Base-by-base conservation (phyloP, 345 rosid genomes). In the Aquilaria sinensis region DNA sequence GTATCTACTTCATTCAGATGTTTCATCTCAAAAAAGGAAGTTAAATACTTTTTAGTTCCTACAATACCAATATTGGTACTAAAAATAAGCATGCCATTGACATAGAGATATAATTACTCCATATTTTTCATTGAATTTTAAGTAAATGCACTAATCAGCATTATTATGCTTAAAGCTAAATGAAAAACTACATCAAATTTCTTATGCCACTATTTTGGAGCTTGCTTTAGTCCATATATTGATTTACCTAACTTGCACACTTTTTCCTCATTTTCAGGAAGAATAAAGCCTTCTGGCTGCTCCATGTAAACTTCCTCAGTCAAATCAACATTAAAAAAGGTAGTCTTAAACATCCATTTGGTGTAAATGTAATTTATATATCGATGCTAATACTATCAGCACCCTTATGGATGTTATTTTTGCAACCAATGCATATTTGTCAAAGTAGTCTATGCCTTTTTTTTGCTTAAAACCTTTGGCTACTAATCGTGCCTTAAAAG, bases 271-370 rank as follows among this genome's bases (percentile, higher is more conserved):
- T 62, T 62, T 50, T 7, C 57, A 23, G 41, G 57, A 14, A 62
- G 57, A 10, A 52, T 41, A 49, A 51, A 23, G 7, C 57, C 66
- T 37, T 63, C 48, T 33, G 48, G 58, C 53, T 63, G 49, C 41
- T 63, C 58, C 50, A 63, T n/a, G 9, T 30, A 51, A 0, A 62
- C 30, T 15, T 62, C 23, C 30, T 32, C 45, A 2, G 0, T 7
- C 2, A 61, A 14, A 30, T 61, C 55, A 12, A 53, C 57, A 63
- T 63, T 54, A 2, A 63, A 50, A 43, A 63, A 51, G 1, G 15
- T 23, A 52, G 15, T 63, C 29, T 63, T 63, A 23, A 10, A 53
- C 59, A 54, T 63, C 67, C 59, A 63, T 63, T 46, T 63, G 67
- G 31, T 54, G 67, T 5, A 63, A 7, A 63, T 16, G 9, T 11